phyloP scores from a whole-genome alignment of 2,329 filamentous ascomycete genomes.

The Nannizzia gypsea region DNA sequence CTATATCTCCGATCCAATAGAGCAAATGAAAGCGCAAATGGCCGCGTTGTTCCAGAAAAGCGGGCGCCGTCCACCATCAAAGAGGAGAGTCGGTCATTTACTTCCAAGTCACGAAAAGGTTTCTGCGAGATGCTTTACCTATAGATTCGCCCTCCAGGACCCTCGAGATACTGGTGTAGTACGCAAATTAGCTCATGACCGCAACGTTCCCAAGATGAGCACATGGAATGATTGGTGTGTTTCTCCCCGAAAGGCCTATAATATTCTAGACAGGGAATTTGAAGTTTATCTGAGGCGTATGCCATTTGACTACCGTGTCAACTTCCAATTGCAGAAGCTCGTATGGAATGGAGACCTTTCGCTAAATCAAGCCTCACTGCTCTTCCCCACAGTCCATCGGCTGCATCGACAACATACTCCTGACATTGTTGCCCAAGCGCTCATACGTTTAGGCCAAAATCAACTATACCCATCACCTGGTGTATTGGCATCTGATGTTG shows the following conservation, averaged over 20 bases:
- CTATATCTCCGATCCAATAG: conserved; percentile 12
- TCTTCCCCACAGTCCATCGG: conserved; percentile 12
- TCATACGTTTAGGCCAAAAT: conserved; percentile 42
- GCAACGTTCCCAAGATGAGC: conserved; percentile 14
- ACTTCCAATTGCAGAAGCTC: conserved; percentile 53
- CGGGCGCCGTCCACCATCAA: conserved; percentile 1
- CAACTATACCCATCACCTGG: conserved; percentile 47
- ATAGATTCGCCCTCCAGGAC: conserved; percentile 30
- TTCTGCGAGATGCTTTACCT: conserved; percentile 31
- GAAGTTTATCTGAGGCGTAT: conserved; percentile 9
- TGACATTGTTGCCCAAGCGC: conserved; percentile 31
- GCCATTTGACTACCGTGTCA: conserved; percentile 41
- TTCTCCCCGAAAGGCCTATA: conserved; percentile 1
- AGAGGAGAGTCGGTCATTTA: conserved; percentile 15
- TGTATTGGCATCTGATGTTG: conserved; percentile 34
- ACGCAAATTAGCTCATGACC: conserved; percentile 17
- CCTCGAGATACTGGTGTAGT: conserved; percentile 21
- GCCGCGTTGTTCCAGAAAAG: not conserved
- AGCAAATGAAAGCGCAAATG: conserved; percentile 7
- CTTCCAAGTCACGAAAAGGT: conserved; percentile 13
- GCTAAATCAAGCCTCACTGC: conserved; percentile 37
- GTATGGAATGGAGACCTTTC: conserved; percentile 52
- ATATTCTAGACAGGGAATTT: conserved; percentile 9
- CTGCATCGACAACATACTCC: conserved; percentile 28
- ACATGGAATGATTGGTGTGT: conserved; percentile 15